Evolutionary conservation across 2,329 filamentous ascomycete species (phyloP).

Genomic region (Drechslerella coelobrocha): DNA sequence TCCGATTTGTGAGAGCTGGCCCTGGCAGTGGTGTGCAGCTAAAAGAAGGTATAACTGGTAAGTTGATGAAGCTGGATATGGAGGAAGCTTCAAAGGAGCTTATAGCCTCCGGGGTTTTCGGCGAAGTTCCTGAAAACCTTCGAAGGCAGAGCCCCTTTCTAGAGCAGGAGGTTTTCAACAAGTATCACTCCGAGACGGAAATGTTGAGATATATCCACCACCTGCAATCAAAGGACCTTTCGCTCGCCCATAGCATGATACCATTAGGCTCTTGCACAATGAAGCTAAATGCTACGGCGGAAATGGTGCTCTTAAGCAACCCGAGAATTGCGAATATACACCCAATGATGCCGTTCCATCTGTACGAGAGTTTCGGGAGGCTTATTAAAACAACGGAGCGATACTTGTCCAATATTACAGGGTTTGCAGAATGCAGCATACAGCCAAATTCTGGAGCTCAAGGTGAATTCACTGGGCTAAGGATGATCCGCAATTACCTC

Average conservation of each 20-base stretch:
- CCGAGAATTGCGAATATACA: slow-evolving; percentile 79
- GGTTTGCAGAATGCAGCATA: slow-evolving; percentile 85
- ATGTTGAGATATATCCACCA: slow-evolving; percentile 92
- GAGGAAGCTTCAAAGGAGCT: slow-evolving; percentile 9
- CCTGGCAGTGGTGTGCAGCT: neutral
- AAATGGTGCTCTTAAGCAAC: slow-evolving; percentile 87
- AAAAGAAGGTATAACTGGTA: neutral
- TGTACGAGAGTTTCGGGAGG: slow-evolving; percentile 71
- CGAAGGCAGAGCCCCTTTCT: slow-evolving; percentile 77
- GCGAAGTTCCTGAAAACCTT: slow-evolving; percentile 63
- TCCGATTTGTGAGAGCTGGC: slow-evolving; percentile 2
- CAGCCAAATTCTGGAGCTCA: slow-evolving; percentile 97
- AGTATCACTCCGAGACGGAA: slow-evolving; percentile 92
- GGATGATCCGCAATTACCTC: slow-evolving; percentile 84
- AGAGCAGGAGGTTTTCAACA: slow-evolving; percentile 92
- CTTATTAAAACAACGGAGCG: slow-evolving; percentile 76
- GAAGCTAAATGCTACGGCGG: slow-evolving; percentile 93
- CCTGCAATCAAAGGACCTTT: slow-evolving; percentile 91
- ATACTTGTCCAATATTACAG: slow-evolving; percentile 82
- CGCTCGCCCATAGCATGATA: slow-evolving; percentile 96
- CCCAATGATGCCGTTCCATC: slow-evolving; percentile 73
- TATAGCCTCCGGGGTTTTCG: slow-evolving; percentile 11
- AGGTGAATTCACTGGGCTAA: slow-evolving; percentile 89
- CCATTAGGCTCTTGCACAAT: slow-evolving; percentile 96
- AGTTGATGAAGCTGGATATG: neutral